A percentile compares a stretch with the other conserved stretches of the same genome.
These are phyloP conservation scores for Nitzschia sp. DNA, from an alignment of 108 stramenopile genomes.

Conservation along the genomic window DNA sequence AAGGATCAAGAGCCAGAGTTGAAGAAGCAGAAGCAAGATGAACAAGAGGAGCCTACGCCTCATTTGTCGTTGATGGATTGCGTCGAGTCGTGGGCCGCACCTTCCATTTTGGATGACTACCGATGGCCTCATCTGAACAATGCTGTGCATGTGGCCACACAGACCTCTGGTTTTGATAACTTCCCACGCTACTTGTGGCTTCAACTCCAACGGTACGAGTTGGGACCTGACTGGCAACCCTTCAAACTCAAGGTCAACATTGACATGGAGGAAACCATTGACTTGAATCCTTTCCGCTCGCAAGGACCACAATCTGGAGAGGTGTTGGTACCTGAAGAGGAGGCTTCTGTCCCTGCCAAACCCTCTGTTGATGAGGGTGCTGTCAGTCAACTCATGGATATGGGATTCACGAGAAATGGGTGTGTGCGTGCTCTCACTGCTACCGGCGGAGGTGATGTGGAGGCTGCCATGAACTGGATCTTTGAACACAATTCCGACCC, in stretches of 20 bases:
- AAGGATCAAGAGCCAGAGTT: conserved; percentile 44
- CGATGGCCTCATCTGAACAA: conserved; percentile 76
- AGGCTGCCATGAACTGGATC: conserved; percentile 97
- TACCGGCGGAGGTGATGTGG: conserved; percentile 83
- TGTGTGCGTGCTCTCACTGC: conserved; percentile 90
- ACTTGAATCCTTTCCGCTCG: conserved; percentile 65
- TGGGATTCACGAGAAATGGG: conserved; percentile 97
- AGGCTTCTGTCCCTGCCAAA: conserved; percentile 26
- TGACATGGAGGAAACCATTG: conserved; percentile 88
- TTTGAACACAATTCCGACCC: conserved; percentile 94
- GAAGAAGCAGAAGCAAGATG: conserved; percentile 43
- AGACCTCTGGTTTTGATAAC: conserved; percentile 68
- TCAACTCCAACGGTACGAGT: conserved; percentile 90
- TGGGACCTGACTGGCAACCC: conserved; percentile 91
- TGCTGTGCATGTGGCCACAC: conserved; percentile 52
- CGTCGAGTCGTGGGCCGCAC: conserved; percentile 78
- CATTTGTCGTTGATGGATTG: conserved; percentile 82
- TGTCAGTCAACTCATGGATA: conserved; percentile 88
- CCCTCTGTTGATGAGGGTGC: conserved; percentile 76
- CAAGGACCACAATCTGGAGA: conserved; percentile 86
- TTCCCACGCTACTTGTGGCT: conserved; percentile 95
- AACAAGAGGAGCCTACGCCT: conserved; percentile 70
- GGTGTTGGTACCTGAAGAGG: conserved; percentile 76
- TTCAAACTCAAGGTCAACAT: conserved; percentile 94
- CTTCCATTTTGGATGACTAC: conserved; percentile 66